Percentiles rank a stretch among this genome's conserved stretches.
These are phyloP conservation scores for Fusarium papillatum DNA, from an alignment of 2,329 filamentous ascomycete species.

Conservation along the genomic window DNA sequence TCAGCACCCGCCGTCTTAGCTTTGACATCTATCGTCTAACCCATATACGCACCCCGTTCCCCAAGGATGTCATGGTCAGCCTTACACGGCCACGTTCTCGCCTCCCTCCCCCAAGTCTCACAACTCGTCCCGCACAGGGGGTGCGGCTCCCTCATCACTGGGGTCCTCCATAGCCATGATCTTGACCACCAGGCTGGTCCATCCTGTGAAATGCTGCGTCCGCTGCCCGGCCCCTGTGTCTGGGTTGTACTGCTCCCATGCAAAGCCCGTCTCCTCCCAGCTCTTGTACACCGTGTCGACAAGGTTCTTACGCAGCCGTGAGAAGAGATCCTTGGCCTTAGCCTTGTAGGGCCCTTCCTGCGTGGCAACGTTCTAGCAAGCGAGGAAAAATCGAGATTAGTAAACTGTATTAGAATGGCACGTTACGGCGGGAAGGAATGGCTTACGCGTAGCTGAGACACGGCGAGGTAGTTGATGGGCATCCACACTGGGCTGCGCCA, in stretches of 20 bases:
- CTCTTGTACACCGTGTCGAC: constrained; percentile 89
- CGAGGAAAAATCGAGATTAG: constrained; percentile 15
- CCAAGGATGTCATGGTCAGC: constrained; percentile 4
- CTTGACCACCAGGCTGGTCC: constrained; percentile 98
- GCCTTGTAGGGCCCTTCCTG: constrained; percentile 76
- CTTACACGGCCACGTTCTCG: constrained; percentile 6
- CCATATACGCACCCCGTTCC: constrained; percentile 8
- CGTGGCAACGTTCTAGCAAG: constrained; percentile 69
- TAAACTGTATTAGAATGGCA: not conserved
- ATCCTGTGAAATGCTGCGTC: constrained; percentile 98
- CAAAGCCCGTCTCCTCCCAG: constrained; percentile 94
- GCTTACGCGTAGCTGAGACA: constrained; percentile 83
- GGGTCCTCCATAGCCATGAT: constrained; percentile 95
- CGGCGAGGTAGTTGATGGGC: constrained; percentile 92
- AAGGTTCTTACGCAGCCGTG: constrained; percentile 82
- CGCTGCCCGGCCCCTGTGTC: constrained; percentile 94
- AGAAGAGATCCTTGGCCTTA: constrained; percentile 82
- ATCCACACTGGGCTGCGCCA: constrained; percentile 97
- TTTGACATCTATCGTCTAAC: constrained; percentile 6
- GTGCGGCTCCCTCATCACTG: constrained; percentile 34
- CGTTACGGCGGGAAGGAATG: not conserved
- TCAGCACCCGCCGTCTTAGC: constrained; percentile 7
- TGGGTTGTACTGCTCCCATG: constrained; percentile 98
- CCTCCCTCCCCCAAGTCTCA: constrained; percentile 43
- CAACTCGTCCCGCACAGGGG: constrained; percentile 61